A percentile compares a stretch with the other conserved stretches of the same genome.
Conservation (phyloP, 2,329 filamentous ascomycete species). For the Colletotrichum lini region DNA sequence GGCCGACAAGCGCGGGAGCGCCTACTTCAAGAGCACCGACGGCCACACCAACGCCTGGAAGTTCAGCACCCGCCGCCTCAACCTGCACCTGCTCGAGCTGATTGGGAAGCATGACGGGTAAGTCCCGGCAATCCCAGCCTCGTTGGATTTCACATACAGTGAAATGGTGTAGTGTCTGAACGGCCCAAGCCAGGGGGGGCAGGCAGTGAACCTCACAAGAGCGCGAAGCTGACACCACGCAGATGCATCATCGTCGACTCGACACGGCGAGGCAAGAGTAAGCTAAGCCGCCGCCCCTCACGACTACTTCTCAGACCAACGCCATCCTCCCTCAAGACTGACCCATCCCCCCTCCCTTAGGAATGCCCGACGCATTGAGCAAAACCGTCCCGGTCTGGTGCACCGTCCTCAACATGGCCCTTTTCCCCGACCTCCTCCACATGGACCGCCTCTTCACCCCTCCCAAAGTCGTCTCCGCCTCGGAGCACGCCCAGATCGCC, state of each 20-base stretch:
- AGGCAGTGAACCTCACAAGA: neutral
- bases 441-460: slow-evolving; percentile 74
- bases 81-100: slow-evolving; percentile 82
- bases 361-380: slow-evolving; percentile 93
- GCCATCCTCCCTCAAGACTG: slow-evolving; percentile 24
- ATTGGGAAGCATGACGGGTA: slow-evolving; percentile 78
- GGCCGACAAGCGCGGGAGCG: slow-evolving; percentile 75
- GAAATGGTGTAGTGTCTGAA: neutral
- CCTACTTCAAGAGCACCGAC: slow-evolving; percentile 98
- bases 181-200: neutral
- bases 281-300: slow-evolving; percentile 46
- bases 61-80: slow-evolving; percentile 88
- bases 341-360: slow-evolving; percentile 53
- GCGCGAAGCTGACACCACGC: slow-evolving; percentile 17
- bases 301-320: neutral
- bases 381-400: slow-evolving; percentile 98
- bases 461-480: slow-evolving; percentile 78
- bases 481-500: slow-evolving; percentile 86
- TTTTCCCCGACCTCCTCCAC: slow-evolving; percentile 74
- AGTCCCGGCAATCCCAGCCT: slow-evolving; percentile 43
- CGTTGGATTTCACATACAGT: too few relatives aligned
- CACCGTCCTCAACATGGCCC: slow-evolving; percentile 82
- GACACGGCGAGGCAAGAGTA: slow-evolving; percentile 89
- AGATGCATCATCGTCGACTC: slow-evolving; percentile 92
- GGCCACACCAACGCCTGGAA: slow-evolving; percentile 93